phyloP scores from a whole-genome alignment of 192 early-diverging fungal genomes.

The Linnemannia elongata region DNA sequence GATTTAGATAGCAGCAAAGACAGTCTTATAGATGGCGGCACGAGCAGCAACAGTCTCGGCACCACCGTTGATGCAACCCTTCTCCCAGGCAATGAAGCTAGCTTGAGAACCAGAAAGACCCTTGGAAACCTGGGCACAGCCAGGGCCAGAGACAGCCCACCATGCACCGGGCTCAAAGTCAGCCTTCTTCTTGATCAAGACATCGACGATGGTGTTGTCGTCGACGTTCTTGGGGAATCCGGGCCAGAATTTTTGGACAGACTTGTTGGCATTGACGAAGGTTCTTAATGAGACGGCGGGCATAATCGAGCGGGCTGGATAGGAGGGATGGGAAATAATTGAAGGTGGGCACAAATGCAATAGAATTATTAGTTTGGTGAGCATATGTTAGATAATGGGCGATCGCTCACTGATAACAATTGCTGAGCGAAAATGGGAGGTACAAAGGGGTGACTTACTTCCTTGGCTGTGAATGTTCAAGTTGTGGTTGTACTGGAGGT shows the following conservation, averaged over 20 bases:
- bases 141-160: constrained; percentile 43
- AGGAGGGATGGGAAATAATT: not conserved
- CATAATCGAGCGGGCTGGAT: constrained; percentile 47
- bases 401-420: constrained; percentile 9
- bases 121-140: constrained; percentile 24
- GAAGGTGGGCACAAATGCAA: not conserved
- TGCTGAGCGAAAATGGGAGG: not conserved
- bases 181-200: constrained; percentile 42
- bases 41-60: constrained; percentile 28
- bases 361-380: not conserved
- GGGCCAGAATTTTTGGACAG: constrained; percentile 51
- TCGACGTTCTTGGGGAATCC: constrained; percentile 25
- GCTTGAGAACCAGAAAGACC: constrained; percentile 13
- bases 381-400: not conserved
- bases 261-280: constrained; percentile 47
- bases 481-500: constrained; percentile 51
- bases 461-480: constrained; percentile 29
- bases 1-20: constrained; percentile 24
- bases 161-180: constrained; percentile 57
- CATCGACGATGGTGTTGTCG: constrained; percentile 34
- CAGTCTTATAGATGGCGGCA: constrained; percentile 42
- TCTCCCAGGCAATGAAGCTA: constrained; percentile 40
- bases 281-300: constrained; percentile 36
- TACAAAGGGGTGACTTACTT: constrained; percentile 21
- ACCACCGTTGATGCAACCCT: constrained; percentile 42